A percentile compares a stretch with the other conserved stretches of the same genome.
These are phyloP conservation scores for Mortierella sp. DNA, from an alignment of 371 early-diverging fungal species.

Conservation along the genomic window DNA sequence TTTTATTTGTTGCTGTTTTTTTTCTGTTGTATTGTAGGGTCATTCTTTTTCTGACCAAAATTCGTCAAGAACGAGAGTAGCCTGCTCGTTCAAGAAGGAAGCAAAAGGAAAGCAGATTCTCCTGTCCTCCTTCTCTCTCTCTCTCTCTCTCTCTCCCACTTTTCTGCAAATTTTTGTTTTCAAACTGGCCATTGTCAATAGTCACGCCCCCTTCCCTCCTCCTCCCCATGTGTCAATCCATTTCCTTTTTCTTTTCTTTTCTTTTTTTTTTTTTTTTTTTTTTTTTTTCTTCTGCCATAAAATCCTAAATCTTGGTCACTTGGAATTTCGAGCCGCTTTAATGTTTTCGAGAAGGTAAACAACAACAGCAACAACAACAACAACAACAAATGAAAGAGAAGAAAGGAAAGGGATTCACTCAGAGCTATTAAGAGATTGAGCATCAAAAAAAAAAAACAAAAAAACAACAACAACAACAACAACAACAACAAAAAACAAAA, in stretches of 20 bases:
- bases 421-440: not conserved
- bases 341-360: not conserved
- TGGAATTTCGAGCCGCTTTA: not conserved
- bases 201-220: not conserved
- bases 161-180: too few relatives aligned
- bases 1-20: not conserved
- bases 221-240: not conserved
- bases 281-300: not conserved
- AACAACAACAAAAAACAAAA: not conserved
- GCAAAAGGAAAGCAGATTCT: too few relatives aligned
- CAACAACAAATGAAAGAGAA: not conserved
- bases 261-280: not conserved
- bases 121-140: not conserved
- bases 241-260: not conserved
- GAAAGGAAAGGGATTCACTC: not conserved
- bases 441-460: too few relatives aligned
- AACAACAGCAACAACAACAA: not conserved
- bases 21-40: not conserved
- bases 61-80: not conserved
- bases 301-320: not conserved
- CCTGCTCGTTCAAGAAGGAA: not conserved
- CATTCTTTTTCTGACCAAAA: constrained; percentile 6
- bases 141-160: not conserved
- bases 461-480: too few relatives aligned
- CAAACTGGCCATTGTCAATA: not conserved